Base-by-base conservation (phyloP, 1,284 basidiomycete genomes). In the Trametes pubescens region DNA sequence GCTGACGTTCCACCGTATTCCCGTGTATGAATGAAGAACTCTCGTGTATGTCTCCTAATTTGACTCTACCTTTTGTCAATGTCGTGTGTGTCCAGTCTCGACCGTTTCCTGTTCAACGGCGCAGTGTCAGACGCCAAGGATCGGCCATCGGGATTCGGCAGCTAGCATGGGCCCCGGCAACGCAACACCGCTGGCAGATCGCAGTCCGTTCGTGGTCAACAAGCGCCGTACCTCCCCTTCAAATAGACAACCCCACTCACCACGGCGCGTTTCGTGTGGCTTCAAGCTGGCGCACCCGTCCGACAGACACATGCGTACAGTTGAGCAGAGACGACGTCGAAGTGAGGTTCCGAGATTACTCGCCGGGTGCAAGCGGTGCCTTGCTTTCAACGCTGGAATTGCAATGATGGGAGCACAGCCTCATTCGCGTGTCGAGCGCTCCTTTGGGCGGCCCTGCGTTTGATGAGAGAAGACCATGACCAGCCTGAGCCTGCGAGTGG, bases 371-470 rank as follows among this genome's bases (percentile, higher is more conserved):
- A 32, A 32, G 29, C 29, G 8, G 29, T 32, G 10, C 37, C 6
- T 35, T 35, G 43, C 43, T 21, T n/a, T 44, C 18, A n/a, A n/a
- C 40, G 43, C 8, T 21, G 4, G n/a, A n/a, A 44, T 44, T 44
- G 43, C 43, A 21, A 21, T 44, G 43, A 44, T 44, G 43, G 21
- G 21, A 47, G 44, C 44, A 47, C 44, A 47, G 44, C 44, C 44
- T 11, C 44, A 11, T 7, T 1, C 40, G 11, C 18, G 40, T 7
- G 6, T 16, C 14, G 40, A 13, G 40, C 18, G 14, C 40, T 18
- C 6, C 14, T 7, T 7, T 7, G 40, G 40, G 18, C 40, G 18
- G 40, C 4, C 40, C 4, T 16, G 14, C 40, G 40, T 43, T n/a
- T 18, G 14, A 7, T 18, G 40, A 43, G 37, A 38, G 37, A 38